Percentiles rank a stretch among this genome's conserved stretches.
These are phyloP conservation scores for Cystofilobasidium macerans DNA, from an alignment of 768 basidiomycete genomes.

Conservation along the genomic window DNA sequence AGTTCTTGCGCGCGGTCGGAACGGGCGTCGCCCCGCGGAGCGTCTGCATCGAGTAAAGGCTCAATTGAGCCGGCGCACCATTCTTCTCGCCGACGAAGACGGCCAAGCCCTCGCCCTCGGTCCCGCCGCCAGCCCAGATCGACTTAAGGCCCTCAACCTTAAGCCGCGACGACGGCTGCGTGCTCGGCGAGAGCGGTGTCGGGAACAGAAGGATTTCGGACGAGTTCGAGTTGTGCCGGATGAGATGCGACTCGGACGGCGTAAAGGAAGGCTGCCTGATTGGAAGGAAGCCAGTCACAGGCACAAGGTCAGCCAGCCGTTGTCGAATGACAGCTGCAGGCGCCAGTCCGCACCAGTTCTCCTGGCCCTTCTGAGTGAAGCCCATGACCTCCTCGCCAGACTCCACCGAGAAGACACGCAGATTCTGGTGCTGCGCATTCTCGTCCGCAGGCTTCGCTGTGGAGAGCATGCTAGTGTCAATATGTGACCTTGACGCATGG, in stretches of 20 bases:
- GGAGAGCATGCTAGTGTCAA: too few relatives aligned
- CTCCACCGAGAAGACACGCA: slow-evolving; percentile 74
- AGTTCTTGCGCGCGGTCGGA: slow-evolving; percentile 63
- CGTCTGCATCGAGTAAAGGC: slow-evolving; percentile 26
- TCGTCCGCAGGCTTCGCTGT: slow-evolving; percentile 78
- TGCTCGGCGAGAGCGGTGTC: slow-evolving; percentile 4
- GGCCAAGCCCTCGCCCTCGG: slow-evolving; percentile 46
- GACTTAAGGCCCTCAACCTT: slow-evolving; percentile 26
- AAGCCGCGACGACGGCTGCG: slow-evolving; percentile 15
- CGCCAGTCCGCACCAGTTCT: slow-evolving; percentile 52
- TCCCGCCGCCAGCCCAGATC: slow-evolving; percentile 26
- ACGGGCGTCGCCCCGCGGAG: slow-evolving; percentile 47
- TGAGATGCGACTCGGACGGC: slow-evolving; percentile 33
- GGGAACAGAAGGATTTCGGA: slow-evolving; percentile 35
- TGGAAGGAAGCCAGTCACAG: background rate
- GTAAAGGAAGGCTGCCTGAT: slow-evolving; percentile 37
- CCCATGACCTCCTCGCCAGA: slow-evolving; percentile 71
- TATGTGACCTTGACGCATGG: too few relatives aligned
- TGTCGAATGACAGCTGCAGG: background rate
- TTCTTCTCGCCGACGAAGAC: slow-evolving; percentile 92
- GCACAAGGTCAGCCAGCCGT: background rate
- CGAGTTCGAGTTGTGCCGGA: slow-evolving; percentile 28
- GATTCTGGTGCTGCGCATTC: slow-evolving; percentile 73
- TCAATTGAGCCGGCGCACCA: slow-evolving; percentile 40
- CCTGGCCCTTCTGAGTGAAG: slow-evolving; percentile 81